phyloP scores from a whole-genome alignment of 2,329 filamentous ascomycete species.

The Cladorrhinum sp. region DNA sequence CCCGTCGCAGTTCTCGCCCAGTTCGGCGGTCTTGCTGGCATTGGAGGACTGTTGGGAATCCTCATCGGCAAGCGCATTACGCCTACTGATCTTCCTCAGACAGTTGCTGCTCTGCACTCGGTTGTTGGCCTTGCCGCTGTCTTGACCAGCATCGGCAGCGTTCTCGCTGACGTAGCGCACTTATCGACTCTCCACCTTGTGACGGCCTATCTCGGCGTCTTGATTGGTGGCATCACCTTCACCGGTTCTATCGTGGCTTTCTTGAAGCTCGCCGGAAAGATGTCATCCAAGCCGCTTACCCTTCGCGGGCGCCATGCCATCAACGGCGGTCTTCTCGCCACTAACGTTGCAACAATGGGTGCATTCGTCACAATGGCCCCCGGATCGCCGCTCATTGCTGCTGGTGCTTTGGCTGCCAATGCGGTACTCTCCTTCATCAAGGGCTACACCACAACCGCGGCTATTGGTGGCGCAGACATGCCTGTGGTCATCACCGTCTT shows the following conservation, averaged over 20 bases:
- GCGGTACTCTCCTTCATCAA: slow-evolving; percentile 77
- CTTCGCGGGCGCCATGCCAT: slow-evolving; percentile 73
- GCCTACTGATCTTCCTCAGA: slow-evolving; percentile 83
- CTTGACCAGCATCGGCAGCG: slow-evolving; percentile 81
- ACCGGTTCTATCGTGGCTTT: slow-evolving; percentile 89
- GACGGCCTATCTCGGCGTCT: slow-evolving; percentile 78
- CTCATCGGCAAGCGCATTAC: slow-evolving; percentile 84
- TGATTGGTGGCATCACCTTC: slow-evolving; percentile 87
- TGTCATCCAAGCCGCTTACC: slow-evolving; percentile 72
- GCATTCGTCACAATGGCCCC: slow-evolving; percentile 80
- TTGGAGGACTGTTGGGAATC: slow-evolving; percentile 65
- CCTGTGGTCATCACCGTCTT: slow-evolving; percentile 86
- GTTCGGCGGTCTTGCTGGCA: slow-evolving; percentile 70
- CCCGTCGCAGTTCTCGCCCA: slow-evolving; percentile 74
- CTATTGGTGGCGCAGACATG: slow-evolving; percentile 93
- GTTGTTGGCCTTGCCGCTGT: slow-evolving; percentile 88
- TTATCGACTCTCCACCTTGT: slow-evolving; percentile 78
- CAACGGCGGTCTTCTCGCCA: slow-evolving; percentile 70
- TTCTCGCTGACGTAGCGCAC: slow-evolving; percentile 69
- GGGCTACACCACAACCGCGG: slow-evolving; percentile 82
- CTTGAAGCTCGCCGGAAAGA: slow-evolving; percentile 76
- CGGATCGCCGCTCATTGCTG: slow-evolving; percentile 73
- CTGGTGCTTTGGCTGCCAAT: slow-evolving; percentile 72
- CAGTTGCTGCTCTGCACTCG: slow-evolving; percentile 83
- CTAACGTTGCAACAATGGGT: slow-evolving; percentile 79